Conservation (phyloP, 441 rosid species). For the Macaranga tanarius region DNA sequence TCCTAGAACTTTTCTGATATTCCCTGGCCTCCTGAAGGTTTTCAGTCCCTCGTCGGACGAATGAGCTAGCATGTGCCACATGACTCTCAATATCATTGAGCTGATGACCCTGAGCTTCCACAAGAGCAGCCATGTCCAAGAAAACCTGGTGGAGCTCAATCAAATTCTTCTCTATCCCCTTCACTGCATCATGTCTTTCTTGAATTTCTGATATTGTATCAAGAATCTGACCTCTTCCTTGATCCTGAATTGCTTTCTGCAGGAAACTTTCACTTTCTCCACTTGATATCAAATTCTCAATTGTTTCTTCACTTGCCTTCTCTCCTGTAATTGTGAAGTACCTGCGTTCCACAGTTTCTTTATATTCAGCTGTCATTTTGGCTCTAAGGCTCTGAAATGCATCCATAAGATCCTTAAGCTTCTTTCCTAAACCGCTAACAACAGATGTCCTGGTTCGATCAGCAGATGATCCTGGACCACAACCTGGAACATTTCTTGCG, state of each 20-base stretch:
- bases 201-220: constrained; percentile 91
- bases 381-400: constrained; percentile 65
- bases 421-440: constrained; percentile 77
- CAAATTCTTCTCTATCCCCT: constrained; percentile 88
- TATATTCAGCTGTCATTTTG: constrained; percentile 59
- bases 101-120: constrained; percentile 89
- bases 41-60: constrained; percentile 76
- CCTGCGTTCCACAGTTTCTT: constrained; percentile 80
- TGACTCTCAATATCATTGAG: constrained; percentile 85
- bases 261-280: constrained; percentile 88
- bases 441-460: constrained; percentile 83
- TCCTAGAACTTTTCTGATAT: constrained; percentile 73
- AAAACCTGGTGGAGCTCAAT: constrained; percentile 82
- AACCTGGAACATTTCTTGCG: constrained; percentile 61
- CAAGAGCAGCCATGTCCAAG: constrained; percentile 88
- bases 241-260: constrained; percentile 92
- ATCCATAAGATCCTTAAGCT: constrained; percentile 82
- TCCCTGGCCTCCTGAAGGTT: constrained; percentile 73
- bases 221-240: constrained; percentile 76
- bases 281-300: constrained; percentile 70
- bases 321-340: constrained; percentile 82
- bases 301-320: constrained; percentile 62
- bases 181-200: constrained; percentile 84
- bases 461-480: constrained; percentile 82
- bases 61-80: constrained; percentile 84